Conservation (phyloP, 257 asterid genomes). For the Fraxinus cuspidata region DNA sequence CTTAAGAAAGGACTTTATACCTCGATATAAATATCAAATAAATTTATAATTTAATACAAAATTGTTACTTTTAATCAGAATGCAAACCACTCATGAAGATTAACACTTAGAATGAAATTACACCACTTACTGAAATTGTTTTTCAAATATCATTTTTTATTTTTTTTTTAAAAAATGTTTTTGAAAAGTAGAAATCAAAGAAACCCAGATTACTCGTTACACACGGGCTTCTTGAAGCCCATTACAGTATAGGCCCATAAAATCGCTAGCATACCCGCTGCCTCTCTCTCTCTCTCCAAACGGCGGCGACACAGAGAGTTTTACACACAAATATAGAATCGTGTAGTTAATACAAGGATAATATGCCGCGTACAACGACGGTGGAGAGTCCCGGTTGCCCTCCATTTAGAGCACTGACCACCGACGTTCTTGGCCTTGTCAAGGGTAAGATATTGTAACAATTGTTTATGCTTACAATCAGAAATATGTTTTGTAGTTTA, state of each 20-base stretch:
- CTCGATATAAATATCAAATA: too few species aligned
- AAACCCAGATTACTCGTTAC: too few species aligned
- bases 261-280: not conserved
- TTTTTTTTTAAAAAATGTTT: too few species aligned
- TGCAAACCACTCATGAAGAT: too few species aligned
- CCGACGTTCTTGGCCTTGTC: conserved; percentile 80
- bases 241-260: not conserved
- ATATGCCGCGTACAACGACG: conserved; percentile 75
- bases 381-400: conserved; percentile 80
- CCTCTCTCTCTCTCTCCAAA: not conserved
- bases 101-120: too few species aligned
- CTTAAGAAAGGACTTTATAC: too few species aligned
- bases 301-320: not conserved
- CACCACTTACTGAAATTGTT: too few species aligned
- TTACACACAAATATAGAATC: not conserved
- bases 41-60: too few species aligned
- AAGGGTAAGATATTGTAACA: conserved; percentile 50
- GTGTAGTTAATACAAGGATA: too few species aligned
- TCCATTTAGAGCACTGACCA: conserved; percentile 74
- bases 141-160: too few species aligned
- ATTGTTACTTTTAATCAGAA: too few species aligned
- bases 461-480: not conserved
- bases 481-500: not conserved
- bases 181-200: too few species aligned
- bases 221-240: not conserved